These are phyloP conservation scores for Plasmodium billcollinsi DNA, from an alignment of 169 alveolate species.

Conservation along the genomic window DNA sequence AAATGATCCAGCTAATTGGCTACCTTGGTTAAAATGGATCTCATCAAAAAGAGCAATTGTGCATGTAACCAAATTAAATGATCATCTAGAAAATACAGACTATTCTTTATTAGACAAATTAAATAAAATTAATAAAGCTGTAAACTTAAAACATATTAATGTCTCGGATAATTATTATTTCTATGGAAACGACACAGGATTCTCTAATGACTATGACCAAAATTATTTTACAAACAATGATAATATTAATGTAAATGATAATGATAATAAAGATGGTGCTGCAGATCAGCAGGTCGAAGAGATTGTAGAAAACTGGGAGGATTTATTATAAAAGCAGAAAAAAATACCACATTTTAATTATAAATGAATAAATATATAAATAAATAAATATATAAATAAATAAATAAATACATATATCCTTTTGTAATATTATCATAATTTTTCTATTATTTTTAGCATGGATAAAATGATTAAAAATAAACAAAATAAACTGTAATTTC, in stretches of 20 bases:
- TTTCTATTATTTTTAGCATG: too few species aligned
- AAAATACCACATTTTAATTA: too few species aligned
- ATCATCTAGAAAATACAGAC: slow-evolving; percentile 76
- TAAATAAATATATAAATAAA: too few species aligned
- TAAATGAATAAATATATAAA: too few species aligned
- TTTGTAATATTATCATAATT: too few species aligned
- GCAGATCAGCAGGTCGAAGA: slow-evolving; percentile 51
- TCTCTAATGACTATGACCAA: slow-evolving; percentile 62
- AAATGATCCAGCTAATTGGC: slow-evolving; percentile 83
- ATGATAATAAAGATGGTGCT: slow-evolving; percentile 28
- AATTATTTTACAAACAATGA: slow-evolving; percentile 25
- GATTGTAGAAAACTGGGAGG: slow-evolving; percentile 77
- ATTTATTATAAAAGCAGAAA: slow-evolving; percentile 3
- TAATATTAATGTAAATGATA: slow-evolving; percentile 1
- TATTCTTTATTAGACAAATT: slow-evolving; percentile 71
- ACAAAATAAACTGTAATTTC: too few species aligned
- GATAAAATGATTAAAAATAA: too few species aligned
- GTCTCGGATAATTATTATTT: slow-evolving; percentile 35
- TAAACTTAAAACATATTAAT: slow-evolving; percentile 44
- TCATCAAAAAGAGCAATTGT: slow-evolving; percentile 80
- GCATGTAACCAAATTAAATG: slow-evolving; percentile 82
- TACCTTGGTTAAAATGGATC: slow-evolving; percentile 84
- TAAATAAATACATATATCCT: too few species aligned
- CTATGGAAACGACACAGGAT: slow-evolving; percentile 64
- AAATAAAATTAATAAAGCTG: slow-evolving; percentile 68